A percentile compares a stretch with the other conserved stretches of the same genome.
Evolutionary conservation across 345 rosid species (phyloP).

Genomic region (Lagerstroemia speciosa): DNA sequence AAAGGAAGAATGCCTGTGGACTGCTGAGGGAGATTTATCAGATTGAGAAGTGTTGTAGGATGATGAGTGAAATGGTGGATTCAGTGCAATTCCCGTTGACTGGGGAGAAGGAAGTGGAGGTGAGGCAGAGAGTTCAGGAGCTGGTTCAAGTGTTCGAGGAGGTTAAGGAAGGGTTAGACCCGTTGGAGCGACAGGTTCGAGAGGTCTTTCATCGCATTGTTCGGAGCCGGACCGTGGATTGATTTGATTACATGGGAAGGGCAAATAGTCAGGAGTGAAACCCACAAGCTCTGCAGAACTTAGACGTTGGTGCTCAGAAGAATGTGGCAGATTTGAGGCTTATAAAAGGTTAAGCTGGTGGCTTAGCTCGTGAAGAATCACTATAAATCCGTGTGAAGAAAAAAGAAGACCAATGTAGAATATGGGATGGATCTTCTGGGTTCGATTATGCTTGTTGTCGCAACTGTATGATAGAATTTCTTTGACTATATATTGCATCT

Average conservation of each 20-base stretch:
- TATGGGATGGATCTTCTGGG: not conserved
- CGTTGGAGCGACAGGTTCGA: slow-evolving; percentile 74
- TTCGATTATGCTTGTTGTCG: not conserved
- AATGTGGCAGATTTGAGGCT: not conserved
- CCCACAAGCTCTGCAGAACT: not conserved
- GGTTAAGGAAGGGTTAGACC: slow-evolving; percentile 60
- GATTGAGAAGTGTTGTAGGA: slow-evolving; percentile 55
- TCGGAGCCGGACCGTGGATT: slow-evolving; percentile 64
- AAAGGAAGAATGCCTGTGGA: slow-evolving; percentile 66
- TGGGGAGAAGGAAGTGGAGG: slow-evolving; percentile 50
- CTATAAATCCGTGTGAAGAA: not conserved
- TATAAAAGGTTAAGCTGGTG: slow-evolving; percentile 1
- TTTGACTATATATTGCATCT: not conserved
- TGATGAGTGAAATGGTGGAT: slow-evolving; percentile 62
- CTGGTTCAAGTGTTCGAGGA: slow-evolving; percentile 38
- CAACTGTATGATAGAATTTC: slow-evolving; percentile 1
- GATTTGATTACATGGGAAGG: slow-evolving; percentile 54
- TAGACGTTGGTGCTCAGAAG: not conserved
- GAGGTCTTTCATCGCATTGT: slow-evolving; percentile 81
- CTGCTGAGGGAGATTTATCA: slow-evolving; percentile 73
- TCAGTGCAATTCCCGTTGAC: slow-evolving; percentile 57
- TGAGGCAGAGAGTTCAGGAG: slow-evolving; percentile 53
- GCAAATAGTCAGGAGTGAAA: slow-evolving; percentile 22
- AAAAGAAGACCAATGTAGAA: not conserved
- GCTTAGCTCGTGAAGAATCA: not conserved